Percentiles rank a stretch among this genome's conserved stretches.
phyloP scores from a whole-genome alignment of 2,329 filamentous ascomycete species.

The Cadophora gregata region DNA sequence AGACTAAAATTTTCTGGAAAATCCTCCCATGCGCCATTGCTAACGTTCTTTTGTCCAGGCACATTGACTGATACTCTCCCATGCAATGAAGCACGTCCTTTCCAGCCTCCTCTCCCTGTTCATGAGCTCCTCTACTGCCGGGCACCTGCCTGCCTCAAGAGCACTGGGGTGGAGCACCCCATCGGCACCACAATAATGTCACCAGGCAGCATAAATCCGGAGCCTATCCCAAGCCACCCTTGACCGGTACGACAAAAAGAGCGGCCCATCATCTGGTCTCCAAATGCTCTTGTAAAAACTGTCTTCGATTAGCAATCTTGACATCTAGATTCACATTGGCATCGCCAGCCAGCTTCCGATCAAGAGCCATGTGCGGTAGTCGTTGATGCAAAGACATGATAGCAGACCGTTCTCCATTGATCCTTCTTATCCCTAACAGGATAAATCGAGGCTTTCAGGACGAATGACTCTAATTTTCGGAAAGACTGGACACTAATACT shows the following conservation, averaged over 20 bases:
- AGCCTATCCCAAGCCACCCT: constrained; percentile 1
- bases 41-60: too few species aligned
- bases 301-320: background rate
- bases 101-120: background rate
- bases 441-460: too few species aligned
- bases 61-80: background rate
- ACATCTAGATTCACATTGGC: background rate
- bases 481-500: too few species aligned
- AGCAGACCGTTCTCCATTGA: background rate
- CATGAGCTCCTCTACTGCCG: constrained; percentile 5
- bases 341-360: background rate
- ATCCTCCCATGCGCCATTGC: too few species aligned
- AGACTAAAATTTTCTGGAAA: background rate
- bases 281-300: constrained; percentile 10
- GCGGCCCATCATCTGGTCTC: constrained; percentile 11
- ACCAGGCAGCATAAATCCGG: constrained; percentile 1
- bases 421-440: background rate
- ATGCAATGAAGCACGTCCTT: background rate
- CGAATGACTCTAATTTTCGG: too few species aligned
- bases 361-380: background rate
- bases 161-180: constrained; percentile 4
- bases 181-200: constrained; percentile 3
- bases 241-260: background rate
- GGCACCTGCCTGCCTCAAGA: background rate
- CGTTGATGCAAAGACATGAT: constrained; percentile 2